Evolutionary conservation across 441 rosid genomes (phyloP), one percentile per base, ranked within the genome.

Genomic region (Aleurites moluccanus): DNA sequence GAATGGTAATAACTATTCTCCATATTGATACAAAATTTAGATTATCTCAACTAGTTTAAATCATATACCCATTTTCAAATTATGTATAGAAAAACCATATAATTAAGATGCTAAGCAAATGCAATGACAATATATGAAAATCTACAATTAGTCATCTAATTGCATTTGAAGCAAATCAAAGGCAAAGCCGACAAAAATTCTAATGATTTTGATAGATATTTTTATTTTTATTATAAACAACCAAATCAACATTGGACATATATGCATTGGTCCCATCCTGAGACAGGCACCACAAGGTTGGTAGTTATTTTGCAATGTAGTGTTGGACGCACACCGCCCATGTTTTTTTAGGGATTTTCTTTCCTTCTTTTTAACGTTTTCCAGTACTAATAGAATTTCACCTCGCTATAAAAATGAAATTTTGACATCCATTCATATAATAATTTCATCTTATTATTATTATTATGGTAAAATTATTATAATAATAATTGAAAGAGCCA

Each of bases 181-280:
- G 52, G 21, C 14, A 49, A 67, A 30, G 52, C 40, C 10, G 65
- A 70, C 52, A 42, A 27, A 42, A 13, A 8, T 42, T 57, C 16
- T 57, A 59, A 42, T 71, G 65, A 57, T 70, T 27, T 56, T 15
- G 53, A 57, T 15, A 18, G 38, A 42, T 38, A 35, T 57, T 70
- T 44, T 50, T 18, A 23, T 6, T 21, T 16, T 38, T 70, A 15
- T 50, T 49, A n/a, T n/a, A 4, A 33, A 52, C 20, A 49, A 18
- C 62, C 62, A 70, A 70, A 55, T 70, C 10, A 35, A 70, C 1
- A 70, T 13, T 60, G 27, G 57, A 72, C 75, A 61, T 40, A 47
- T 11, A 40, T 64, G 10, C 21, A 15, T 55, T 9, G 70, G 33
- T 25, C 63, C 76, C 55, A 64, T n/a, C 70, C 40, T 56, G 1